These are phyloP conservation scores for Colletotrichum cordylinicola DNA, from an alignment of 2,329 filamentous ascomycete genomes.

Conservation along the genomic window DNA sequence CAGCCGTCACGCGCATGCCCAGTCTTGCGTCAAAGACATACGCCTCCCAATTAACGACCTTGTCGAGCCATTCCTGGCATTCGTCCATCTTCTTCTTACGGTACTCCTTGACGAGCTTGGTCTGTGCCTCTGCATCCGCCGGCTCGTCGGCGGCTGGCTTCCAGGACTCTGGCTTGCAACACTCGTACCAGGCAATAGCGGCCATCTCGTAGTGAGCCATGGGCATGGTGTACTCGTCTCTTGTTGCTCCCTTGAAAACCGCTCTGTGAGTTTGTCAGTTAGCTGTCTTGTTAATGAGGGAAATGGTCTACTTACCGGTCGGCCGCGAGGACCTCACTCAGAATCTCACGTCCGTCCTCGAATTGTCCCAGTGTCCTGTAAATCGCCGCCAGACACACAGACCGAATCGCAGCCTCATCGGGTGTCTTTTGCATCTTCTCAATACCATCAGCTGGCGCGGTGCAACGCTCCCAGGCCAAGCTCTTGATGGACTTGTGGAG, in stretches of 20 bases:
- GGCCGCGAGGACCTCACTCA: conserved; percentile 70
- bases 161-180: conserved; percentile 41
- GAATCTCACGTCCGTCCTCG: conserved; percentile 67
- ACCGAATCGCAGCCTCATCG: conserved; percentile 69
- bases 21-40: conserved; percentile 79
- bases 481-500: conserved; percentile 67
- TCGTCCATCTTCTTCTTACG: conserved; percentile 59
- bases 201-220: conserved; percentile 87
- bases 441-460: conserved; percentile 45
- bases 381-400: conserved; percentile 70
- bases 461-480: conserved; percentile 71
- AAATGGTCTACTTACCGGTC: conserved; percentile 55
- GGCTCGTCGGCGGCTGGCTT: conserved; percentile 37
- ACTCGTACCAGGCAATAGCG: conserved; percentile 79
- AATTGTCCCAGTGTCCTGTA: conserved; percentile 67
- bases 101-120: conserved; percentile 39
- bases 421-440: conserved; percentile 55
- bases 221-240: conserved; percentile 75
- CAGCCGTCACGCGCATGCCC: conserved; percentile 75
- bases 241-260: conserved; percentile 63
- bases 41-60: conserved; percentile 71
- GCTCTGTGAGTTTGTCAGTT: conserved; percentile 37
- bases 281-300: accelerated
- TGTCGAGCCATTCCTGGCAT: conserved; percentile 69
- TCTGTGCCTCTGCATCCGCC: conserved; percentile 6